Conservation (phyloP, 306 rosid genomes). For the Vigna radiata region DNA sequence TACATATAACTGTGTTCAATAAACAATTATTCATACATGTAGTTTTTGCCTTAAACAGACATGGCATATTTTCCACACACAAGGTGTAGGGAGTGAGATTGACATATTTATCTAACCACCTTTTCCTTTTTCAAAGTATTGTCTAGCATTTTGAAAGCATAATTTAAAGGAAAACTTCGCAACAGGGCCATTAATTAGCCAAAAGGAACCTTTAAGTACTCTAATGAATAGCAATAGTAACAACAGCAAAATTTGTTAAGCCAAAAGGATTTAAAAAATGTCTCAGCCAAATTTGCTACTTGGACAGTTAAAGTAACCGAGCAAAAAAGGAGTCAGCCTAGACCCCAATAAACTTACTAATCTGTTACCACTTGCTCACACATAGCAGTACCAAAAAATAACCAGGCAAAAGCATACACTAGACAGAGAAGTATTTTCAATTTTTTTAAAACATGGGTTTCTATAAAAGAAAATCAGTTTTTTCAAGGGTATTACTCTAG, state of each 20-base stretch:
- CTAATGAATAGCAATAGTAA: not conserved
- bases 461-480: not conserved
- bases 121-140: not conserved
- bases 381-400: not conserved
- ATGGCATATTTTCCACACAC: not conserved
- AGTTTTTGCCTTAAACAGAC: not conserved
- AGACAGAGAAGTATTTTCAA: constrained; percentile 2
- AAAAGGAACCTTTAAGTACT: not conserved
- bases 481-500: constrained; percentile 11
- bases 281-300: not conserved
- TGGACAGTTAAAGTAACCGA: not conserved
- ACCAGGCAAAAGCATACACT: not conserved
- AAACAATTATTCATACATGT: constrained; percentile 17
- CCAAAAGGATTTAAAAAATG: not conserved
- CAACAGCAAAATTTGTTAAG: not conserved
- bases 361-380: not conserved
- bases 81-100: not conserved
- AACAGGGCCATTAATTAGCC: not conserved
- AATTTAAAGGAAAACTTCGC: not conserved
- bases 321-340: not conserved
- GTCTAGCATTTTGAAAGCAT: not conserved
- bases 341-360: not conserved
- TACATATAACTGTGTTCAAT: constrained; percentile 19
- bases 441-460: not conserved
- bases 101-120: constrained; percentile 17